Conservation (phyloP, 441 rosid species). For the Sinapis alba region DNA sequence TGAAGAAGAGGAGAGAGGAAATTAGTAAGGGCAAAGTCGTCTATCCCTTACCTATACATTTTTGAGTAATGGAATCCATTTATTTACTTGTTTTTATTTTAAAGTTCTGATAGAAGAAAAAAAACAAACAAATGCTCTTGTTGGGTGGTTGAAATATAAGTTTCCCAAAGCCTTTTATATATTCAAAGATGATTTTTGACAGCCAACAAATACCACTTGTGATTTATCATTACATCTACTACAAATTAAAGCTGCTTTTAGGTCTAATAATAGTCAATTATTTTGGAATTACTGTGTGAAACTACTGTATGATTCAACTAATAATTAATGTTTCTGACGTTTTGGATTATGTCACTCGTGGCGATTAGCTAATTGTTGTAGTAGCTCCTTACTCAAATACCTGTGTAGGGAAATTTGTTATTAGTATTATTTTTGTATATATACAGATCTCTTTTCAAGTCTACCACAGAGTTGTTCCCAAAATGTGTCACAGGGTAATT, state of each 20-base stretch:
- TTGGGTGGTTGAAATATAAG: constrained; percentile 32
- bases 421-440: no score
- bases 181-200: not conserved
- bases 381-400: not conserved
- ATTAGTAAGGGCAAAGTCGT: no score
- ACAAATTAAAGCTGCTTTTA: constrained; percentile 22
- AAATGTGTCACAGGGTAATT: not conserved
- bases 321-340: constrained; percentile 3
- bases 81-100: not conserved
- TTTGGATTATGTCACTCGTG: constrained; percentile 10
- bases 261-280: constrained; percentile 30
- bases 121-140: constrained; percentile 11
- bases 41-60: no score
- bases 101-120: not conserved
- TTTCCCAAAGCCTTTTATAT: not conserved
- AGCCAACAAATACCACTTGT: not conserved
- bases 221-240: not conserved
- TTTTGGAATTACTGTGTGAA: constrained; percentile 23
- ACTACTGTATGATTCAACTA: constrained; percentile 5
- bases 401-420: no score
- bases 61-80: not conserved
- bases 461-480: not conserved
- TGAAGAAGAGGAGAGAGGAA: not conserved
- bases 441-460: no score
- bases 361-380: not conserved